Base-by-base conservation (phyloP, 2,329 filamentous ascomycete genomes). In the Bisporella sp. region DNA sequence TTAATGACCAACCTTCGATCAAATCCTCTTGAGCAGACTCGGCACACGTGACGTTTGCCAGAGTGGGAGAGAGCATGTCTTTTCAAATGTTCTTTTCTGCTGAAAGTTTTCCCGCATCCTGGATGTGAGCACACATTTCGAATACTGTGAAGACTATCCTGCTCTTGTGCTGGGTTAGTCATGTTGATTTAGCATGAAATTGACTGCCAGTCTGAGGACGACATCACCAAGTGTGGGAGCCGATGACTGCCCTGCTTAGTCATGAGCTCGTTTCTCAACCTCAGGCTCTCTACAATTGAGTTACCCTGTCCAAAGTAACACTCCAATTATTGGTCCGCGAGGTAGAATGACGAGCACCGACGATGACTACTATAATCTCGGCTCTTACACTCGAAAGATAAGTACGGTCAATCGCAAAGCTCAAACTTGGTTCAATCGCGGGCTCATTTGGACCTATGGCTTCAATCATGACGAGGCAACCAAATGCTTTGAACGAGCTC, bases 391-490 rank as follows among this genome's bases (percentile, higher is more conserved):
- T 32, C 76, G 79, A n/a, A 59, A 68, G 3, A 69, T 88, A 43
- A 81, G 68, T 35, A 81, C 82, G 1, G 64, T 58, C 12, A 79
- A 63, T 58, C 41, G 62, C 4, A 70, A 73, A 43, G 74, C 81
- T 1, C 79, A 86, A 60, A 69, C 58, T 5, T 90, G 86, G 86
- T 89, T 87, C 63, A 73, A 85, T 62, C 79, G 84, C 3, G 86
- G 84, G 2, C 69, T 90, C n/a, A 71, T 82, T 28, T 90, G 86
- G 86, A 76, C 73, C 41, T 90, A 85, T 64, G 83, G 73, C 28
- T 91, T 91, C 71, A 89, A 90, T 62, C 85, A 89, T 61, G 82
- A 85, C 57, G 86, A 89, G 64, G 78, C 84, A 0, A 75, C 74
- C 4, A 68, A 68, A 40, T 88, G 84, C 66, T 88, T 87, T 59